Conservation (phyloP, 805 yeast genomes). For the Suhomyces sp. region DNA sequence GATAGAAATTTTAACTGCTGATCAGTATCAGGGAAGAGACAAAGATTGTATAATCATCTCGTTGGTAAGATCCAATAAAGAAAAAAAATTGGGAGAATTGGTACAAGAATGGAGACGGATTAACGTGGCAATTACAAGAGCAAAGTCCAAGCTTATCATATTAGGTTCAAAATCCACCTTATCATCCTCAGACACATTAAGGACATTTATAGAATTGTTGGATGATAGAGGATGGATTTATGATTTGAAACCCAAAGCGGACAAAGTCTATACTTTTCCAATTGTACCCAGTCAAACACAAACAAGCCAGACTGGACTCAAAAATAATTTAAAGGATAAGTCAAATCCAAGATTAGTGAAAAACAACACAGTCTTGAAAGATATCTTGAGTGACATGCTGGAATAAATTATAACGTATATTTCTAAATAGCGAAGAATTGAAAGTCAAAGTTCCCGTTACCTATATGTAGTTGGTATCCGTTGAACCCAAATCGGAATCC, state of each 20-base stretch:
- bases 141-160: slow-evolving; percentile 77
- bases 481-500: slow-evolving; percentile 3
- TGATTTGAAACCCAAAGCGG: slow-evolving; percentile 48
- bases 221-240: slow-evolving; percentile 63
- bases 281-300: background rate
- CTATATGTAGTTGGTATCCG: slow-evolving; percentile 17
- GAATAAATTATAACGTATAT: slow-evolving; percentile 5
- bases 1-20: slow-evolving; percentile 87
- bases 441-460: slow-evolving; percentile 31
- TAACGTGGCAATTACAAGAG: slow-evolving; percentile 92
- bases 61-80: slow-evolving; percentile 76
- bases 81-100: slow-evolving; percentile 68
- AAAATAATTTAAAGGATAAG: background rate
- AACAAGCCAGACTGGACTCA: too few species aligned
- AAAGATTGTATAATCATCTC: slow-evolving; percentile 90
- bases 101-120: slow-evolving; percentile 87
- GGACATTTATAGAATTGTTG: slow-evolving; percentile 60
- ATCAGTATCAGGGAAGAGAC: slow-evolving; percentile 94
- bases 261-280: slow-evolving; percentile 33
- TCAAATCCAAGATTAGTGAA: slow-evolving; percentile 13
- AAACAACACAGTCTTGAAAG: slow-evolving; percentile 24
- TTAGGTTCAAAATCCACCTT: slow-evolving; percentile 76
- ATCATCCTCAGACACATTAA: slow-evolving; percentile 48
- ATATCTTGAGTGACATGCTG: slow-evolving; percentile 31
- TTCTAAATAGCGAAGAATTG: slow-evolving; percentile 39